Percentiles rank a stretch among this genome's conserved stretches.
Conservation (phyloP, 2,329 filamentous ascomycete genomes). For the Alternaria infectoria region DNA sequence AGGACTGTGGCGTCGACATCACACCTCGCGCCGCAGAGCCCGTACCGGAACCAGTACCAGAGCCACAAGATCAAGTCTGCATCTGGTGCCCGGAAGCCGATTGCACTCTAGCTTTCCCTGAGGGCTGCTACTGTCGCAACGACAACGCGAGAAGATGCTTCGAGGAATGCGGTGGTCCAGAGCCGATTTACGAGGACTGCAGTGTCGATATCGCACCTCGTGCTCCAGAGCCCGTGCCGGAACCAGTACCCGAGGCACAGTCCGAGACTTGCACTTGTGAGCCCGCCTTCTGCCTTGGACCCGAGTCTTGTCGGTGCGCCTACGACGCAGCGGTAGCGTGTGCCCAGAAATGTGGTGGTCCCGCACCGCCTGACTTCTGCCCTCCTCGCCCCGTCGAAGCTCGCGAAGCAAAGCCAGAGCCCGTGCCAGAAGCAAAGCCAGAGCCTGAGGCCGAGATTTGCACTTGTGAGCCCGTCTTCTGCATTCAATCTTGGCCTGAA, state of each 20-base stretch:
- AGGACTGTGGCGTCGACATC: not conserved
- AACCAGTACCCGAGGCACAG: not conserved
- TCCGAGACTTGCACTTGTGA: too few relatives aligned
- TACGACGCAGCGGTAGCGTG: conserved; percentile 29
- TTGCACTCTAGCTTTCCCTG: conserved; percentile 31
- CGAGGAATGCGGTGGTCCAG: conserved; percentile 30
- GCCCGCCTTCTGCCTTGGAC: conserved; percentile 17
- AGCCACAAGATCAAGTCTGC: conserved; percentile 10
- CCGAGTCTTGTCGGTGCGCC: conserved; percentile 36
- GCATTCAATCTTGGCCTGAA: conserved; percentile 30
- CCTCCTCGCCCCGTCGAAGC: too few relatives aligned
- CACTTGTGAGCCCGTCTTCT: conserved; percentile 25
- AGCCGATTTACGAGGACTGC: not conserved
- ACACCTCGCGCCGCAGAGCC: not conserved
- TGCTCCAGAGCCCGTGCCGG: not conserved
- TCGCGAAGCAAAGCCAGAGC: too few relatives aligned
- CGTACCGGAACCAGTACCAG: not conserved
- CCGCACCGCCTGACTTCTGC: too few relatives aligned
- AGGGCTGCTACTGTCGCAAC: conserved; percentile 37
- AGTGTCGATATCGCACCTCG: not conserved
- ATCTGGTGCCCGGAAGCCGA: conserved; percentile 17
- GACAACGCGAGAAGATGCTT: conserved; percentile 27
- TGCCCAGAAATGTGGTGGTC: conserved; percentile 33
- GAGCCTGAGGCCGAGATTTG: not conserved
- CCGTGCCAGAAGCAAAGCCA: too few relatives aligned